These are phyloP conservation scores for Hortiboletus flavorubellus DNA, from an alignment of 768 basidiomycete species.

Conservation along the genomic window DNA sequence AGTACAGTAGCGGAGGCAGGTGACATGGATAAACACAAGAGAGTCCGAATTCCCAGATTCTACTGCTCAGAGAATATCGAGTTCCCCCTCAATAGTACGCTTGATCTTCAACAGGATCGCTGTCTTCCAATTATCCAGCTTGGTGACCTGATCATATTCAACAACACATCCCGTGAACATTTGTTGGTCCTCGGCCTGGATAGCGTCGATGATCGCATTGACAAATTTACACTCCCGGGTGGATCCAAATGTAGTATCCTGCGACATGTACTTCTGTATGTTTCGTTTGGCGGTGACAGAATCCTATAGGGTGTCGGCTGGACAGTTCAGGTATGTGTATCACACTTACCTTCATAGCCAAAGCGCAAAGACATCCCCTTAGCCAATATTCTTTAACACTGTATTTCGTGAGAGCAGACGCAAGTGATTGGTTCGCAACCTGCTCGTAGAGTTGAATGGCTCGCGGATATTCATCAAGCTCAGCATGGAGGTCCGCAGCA, in stretches of 20 bases:
- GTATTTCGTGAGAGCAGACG: constrained; percentile 89
- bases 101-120: constrained; percentile 87
- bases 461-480: constrained; percentile 77
- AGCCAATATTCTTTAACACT: constrained; percentile 99
- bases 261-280: constrained; percentile 68
- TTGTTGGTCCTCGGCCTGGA: constrained; percentile 67
- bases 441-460: constrained; percentile 89
- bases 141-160: constrained; percentile 89
- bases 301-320: constrained; percentile 52
- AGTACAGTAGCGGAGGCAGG: neutral
- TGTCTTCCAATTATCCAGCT: constrained; percentile 97
- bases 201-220: constrained; percentile 70
- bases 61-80: constrained; percentile 28
- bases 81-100: constrained; percentile 65
- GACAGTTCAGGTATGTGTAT: neutral
- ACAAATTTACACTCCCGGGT: constrained; percentile 94
- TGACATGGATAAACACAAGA: neutral
- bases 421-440: constrained; percentile 81
- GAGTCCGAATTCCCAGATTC: neutral
- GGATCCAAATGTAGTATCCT: constrained; percentile 80
- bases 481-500: constrained; percentile 92
- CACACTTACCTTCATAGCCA: constrained; percentile 76
- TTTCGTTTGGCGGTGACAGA: constrained; percentile 79
- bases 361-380: constrained; percentile 77
- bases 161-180: constrained; percentile 80